Percentiles rank a stretch among this genome's conserved stretches.
phyloP scores from a whole-genome alignment of 2,329 filamentous ascomycete genomes.

The Monilinia fructigena region DNA sequence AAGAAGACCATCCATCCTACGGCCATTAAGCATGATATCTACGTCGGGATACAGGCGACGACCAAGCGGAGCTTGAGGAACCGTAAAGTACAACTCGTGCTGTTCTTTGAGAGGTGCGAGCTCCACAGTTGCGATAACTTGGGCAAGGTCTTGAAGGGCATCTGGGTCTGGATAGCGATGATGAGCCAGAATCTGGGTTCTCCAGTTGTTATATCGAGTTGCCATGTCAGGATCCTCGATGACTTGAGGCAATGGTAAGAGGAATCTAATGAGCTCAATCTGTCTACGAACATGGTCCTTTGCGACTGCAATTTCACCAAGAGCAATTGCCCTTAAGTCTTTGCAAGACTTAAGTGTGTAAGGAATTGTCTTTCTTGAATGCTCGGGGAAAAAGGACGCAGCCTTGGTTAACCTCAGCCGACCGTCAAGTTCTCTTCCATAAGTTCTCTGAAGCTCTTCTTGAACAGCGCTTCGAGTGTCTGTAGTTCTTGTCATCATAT shows the following conservation, averaged over 20 bases:
- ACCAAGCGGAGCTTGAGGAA: background rate
- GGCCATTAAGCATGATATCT: background rate
- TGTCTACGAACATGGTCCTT: background rate
- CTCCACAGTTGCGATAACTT: background rate
- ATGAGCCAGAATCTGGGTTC: background rate
- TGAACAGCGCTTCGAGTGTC: background rate
- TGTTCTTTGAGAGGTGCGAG: background rate
- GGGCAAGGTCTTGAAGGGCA: background rate
- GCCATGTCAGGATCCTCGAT: background rate
- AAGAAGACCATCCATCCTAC: background rate
- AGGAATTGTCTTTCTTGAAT: background rate
- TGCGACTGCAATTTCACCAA: background rate
- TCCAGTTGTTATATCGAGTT: background rate
- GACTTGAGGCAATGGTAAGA: background rate
- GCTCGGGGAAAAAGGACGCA: background rate
- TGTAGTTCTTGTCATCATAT: constrained; percentile 6
- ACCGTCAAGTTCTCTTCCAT: background rate
- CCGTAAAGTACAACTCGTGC: background rate
- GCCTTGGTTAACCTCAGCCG: background rate
- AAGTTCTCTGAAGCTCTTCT: background rate
- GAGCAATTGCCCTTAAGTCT: background rate
- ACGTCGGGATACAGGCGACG: background rate
- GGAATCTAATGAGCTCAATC: background rate
- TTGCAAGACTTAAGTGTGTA: background rate
- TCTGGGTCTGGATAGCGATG: background rate